Base-by-base conservation (phyloP, 176 grass and related monocot species). In the Olyra latifolia region DNA sequence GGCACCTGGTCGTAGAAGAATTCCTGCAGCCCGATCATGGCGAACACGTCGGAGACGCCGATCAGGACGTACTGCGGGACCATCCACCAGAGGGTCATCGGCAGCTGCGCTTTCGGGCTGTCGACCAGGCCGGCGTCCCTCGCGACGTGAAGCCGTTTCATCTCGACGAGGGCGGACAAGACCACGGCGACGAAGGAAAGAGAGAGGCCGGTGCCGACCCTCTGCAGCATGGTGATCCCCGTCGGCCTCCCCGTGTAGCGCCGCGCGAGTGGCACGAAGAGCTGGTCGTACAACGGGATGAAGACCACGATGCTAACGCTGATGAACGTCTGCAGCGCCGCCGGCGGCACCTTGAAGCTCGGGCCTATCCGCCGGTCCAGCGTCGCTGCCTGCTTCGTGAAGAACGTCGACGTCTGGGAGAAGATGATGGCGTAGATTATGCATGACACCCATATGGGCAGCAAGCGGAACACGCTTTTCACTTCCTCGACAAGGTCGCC, bases 1-100 rank as follows among this genome's bases (percentile, higher is more conserved):
- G 85, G 88, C 4, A 91, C 90, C 76, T 98, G 95, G 71, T 91
- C 92, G 79, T 98, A 95, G 92, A 98, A 98, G 80, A 98, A 98
- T 54, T 98, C 95, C 69, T 93, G 95, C 54, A 98, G 61, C 0
- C 95, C 92, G 11, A 95, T 62, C 72, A 98, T 84, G 60, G 95
- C 72, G 84, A 98, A 91, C 35, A 95, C 92, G 70, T 95, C 92
- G 13, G 95, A 72, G 22, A 91, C 70, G 7, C 95, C 95, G 76
- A 83, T 71, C 2, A 93, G 83, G 45, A 89, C 54, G 69, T 94
- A 95, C 77, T 95, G 95, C 15, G 95, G 92, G 59, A 98, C 74
- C 80, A 98, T 76, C 95, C 95, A 98, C 95, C 95, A 98, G 17
- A 98, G 81, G 55, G 84, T 95, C 90, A 98, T 94, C 13, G 92